phyloP scores from a whole-genome alignment of 257 asterid genomes.

The Solanum clarkiae region DNA sequence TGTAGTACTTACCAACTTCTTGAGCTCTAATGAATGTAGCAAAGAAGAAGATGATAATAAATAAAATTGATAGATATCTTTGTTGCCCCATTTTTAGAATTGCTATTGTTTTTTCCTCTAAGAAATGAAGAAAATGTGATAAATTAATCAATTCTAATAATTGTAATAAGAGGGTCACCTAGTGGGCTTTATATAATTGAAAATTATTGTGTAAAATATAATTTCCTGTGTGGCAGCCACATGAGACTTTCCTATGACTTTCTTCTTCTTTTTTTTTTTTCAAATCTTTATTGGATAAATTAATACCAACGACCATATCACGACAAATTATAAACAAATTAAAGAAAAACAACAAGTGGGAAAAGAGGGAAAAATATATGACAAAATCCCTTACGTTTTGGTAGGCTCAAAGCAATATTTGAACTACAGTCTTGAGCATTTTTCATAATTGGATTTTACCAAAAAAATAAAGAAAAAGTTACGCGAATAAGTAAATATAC shows the following conservation, averaged over 20 bases:
- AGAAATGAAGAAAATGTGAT: not conserved
- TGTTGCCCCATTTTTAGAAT: not conserved
- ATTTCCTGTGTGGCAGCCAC: not conserved
- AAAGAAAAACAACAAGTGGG: not conserved
- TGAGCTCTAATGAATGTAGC: not conserved
- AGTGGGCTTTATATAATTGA: not conserved
- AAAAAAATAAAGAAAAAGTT: too few species aligned
- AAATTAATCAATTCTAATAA: not conserved
- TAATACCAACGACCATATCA: not conserved
- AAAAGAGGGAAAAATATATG: too few species aligned
- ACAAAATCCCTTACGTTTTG: too few species aligned
- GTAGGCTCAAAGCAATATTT: too few species aligned
- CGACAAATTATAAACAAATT: not conserved
- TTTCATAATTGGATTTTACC: too few species aligned
- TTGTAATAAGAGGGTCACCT: not conserved
- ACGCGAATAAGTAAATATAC: accelerated
- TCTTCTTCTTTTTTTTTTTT: not conserved
- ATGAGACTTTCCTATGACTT: not conserved
- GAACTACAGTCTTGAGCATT: too few species aligned
- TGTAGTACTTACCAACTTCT: not conserved
- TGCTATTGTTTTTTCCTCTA: not conserved
- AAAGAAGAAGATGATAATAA: not conserved
- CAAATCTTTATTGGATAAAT: not conserved
- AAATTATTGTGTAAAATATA: not conserved
- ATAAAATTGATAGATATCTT: not conserved